Base-by-base conservation (phyloP, 2,329 filamentous ascomycete species). In the Neonectria sp. region DNA sequence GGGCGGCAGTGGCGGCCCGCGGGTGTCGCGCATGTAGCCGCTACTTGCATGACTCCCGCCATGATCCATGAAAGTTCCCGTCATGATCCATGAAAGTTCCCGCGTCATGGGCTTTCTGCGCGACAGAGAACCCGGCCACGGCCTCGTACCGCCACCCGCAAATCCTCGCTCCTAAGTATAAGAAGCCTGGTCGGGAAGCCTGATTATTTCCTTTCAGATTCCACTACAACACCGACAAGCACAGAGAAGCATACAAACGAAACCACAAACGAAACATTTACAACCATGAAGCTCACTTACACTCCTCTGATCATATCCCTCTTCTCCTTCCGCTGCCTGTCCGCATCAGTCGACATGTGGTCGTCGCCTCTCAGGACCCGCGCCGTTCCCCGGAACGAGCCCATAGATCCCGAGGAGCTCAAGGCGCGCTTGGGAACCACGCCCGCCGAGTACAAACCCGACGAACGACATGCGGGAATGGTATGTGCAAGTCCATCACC, bases 271-370 rank as follows among this genome's bases (percentile, higher is more conserved):
- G 15, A 37, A 15, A 53, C 29, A 2, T 53, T 21, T 35, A 29
- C 51, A 24, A 24, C 24, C 24, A 76, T 76, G 74, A 75, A 73
- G 37, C 63, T 63, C 4, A 55, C 43, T 6, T 48, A 46, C 13
- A 55, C 63, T 31, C 46, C 74, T 48, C 33, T 62, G 6, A 5
- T 65, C 49, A 51, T 73, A 12, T 63, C 68, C 15, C 52, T 72
- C 48, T 61, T 71, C 51, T 53, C 60, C 6, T 62, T 61, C 9
- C 48, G 63, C 31, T 69, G 66, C 37, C 40, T 72, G 7, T 62
- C 74, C 11, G 62, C 61, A 25, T 70, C 74, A n/a, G 73, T 75
- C 15, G 71, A 74, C 43, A 70, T 73, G 63, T 72, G 71, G 71
- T 70, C 71, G 12, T 65, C 74, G 17, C 69, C 67, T 7, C 60